Evolutionary conservation across 768 basidiomycete genomes (phyloP), one percentile per base, ranked within the genome.

Genomic region (Filobasidium wieringae): DNA sequence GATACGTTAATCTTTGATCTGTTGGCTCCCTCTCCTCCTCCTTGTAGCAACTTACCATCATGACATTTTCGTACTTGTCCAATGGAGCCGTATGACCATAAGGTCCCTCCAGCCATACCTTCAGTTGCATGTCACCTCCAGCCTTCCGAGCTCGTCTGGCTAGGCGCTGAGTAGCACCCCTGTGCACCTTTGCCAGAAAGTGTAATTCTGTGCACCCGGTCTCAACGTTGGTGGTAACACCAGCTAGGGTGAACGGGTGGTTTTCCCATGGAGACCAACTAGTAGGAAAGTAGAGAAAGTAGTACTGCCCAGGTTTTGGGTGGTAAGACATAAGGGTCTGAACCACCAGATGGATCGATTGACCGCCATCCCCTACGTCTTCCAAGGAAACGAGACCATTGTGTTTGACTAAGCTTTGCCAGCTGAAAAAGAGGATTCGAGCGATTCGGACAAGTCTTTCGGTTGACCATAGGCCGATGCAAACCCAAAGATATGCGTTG

Each of bases 201-300:
- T 59, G 22, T 6, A 64, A 58, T 6, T 30, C 39, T 11, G 49
- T 57, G 26, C 40, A 19, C 7, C 19, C 34, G 7, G 34, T 37
- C n/a, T 57, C 57, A 19, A 27, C 17, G 11, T 27, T 19, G 30
- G 54, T 22, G 24, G 32, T 40, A 63, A 61, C 64, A 24, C 43
- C 45, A 2, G 66, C 63, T 7, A 67, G 32, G 31, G 66, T 64
- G 62, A 67, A 67, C 15, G 66, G 66, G 43, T 67, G 66, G 51
- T 67, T 67, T 37, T 67, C 66, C 63, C 63, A 67, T 22, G 60
- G 60, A 6, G 57, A 63, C 37, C 59, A 14, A 7, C 51, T 51
- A 11, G 37, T 26, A 1, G 65, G 63, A 4, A 58, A 57, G 45
- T 66, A 66, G 30, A 66, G 55, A 50, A 58, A 66, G 53, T 58